These are phyloP conservation scores for Exophiala phaeomuriformis DNA, from an alignment of 2,329 filamentous ascomycete genomes.

Conservation along the genomic window DNA sequence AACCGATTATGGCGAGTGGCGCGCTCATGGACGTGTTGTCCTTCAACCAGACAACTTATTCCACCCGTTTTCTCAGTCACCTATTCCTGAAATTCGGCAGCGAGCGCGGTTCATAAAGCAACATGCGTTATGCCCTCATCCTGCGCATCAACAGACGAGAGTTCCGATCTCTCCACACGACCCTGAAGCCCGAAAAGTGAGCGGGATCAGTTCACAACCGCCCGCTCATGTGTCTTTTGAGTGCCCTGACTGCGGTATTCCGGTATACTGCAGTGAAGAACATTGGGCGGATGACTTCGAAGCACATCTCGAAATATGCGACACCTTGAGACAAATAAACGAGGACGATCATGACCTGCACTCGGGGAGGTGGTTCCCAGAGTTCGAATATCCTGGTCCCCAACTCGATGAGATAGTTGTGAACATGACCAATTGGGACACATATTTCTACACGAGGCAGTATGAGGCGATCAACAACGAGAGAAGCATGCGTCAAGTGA, in stretches of 20 bases:
- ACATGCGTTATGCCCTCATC: slow-evolving; percentile 89
- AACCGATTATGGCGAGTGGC: slow-evolving; percentile 26
- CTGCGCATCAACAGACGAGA: slow-evolving; percentile 71
- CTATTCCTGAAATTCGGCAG: slow-evolving; percentile 76
- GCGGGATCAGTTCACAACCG: slow-evolving; percentile 41
- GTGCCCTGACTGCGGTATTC: slow-evolving; percentile 91
- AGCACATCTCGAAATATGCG: slow-evolving; percentile 83
- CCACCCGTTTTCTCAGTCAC: slow-evolving; percentile 83
- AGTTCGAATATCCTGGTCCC: slow-evolving; percentile 82
- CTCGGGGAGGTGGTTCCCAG: slow-evolving; percentile 84
- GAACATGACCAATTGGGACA: slow-evolving; percentile 99
- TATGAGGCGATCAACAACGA: slow-evolving; percentile 89
- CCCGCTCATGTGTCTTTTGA: slow-evolving; percentile 85
- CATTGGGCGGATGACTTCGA: slow-evolving; percentile 98
- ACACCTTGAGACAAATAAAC: slow-evolving; percentile 85
- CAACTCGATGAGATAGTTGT: slow-evolving; percentile 89
- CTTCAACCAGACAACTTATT: slow-evolving; percentile 77
- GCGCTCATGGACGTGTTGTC: slow-evolving; percentile 33
- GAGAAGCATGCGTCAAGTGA: slow-evolving; percentile 84
- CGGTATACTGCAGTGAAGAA: slow-evolving; percentile 85
- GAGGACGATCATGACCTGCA: slow-evolving; percentile 95
- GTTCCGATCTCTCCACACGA: slow-evolving; percentile 58
- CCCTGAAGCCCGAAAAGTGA: slow-evolving; percentile 52
- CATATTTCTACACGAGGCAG: slow-evolving; percentile 84
- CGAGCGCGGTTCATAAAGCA: slow-evolving; percentile 87